Evolutionary conservation across 441 rosid genomes (phyloP).

Genomic region (California macrophylla): DNA sequence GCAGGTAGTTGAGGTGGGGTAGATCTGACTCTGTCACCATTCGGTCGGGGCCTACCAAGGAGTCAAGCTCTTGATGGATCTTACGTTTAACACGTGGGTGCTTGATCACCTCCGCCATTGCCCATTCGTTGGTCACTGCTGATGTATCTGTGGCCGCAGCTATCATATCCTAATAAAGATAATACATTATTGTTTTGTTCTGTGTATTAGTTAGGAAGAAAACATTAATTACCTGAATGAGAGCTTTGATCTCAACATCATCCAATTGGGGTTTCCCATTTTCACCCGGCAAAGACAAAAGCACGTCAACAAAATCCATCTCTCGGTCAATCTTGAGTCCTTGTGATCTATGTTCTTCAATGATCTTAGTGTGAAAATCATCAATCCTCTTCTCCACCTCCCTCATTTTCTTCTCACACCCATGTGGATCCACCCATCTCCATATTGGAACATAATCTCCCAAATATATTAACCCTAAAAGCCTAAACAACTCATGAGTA

Average conservation of each 20-base stretch:
- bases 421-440: conserved; percentile 79
- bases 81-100: conserved; percentile 58
- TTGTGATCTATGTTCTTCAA: conserved; percentile 44
- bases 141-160: conserved; percentile 94
- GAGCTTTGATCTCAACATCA: conserved; percentile 73
- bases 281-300: conserved; percentile 63
- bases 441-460: conserved; percentile 82
- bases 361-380: conserved; percentile 56
- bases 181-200: too few relatives aligned
- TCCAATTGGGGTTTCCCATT: conserved; percentile 59
- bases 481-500: conserved; percentile 60
- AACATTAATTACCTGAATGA: conserved; percentile 44
- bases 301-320: conserved; percentile 76
- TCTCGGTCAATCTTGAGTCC: conserved; percentile 24
- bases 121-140: conserved; percentile 92
- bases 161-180: conserved; percentile 68
- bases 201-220: neutral
- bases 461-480: conserved; percentile 63
- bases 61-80: conserved; percentile 65
- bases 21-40: conserved; percentile 66
- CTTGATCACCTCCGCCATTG: conserved; percentile 80
- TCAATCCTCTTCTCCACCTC: conserved; percentile 79
- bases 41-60: conserved; percentile 44
- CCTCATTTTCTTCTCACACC: conserved; percentile 70
- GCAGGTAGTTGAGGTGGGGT: conserved; percentile 53